Evolutionary conservation across 495 filamentous ascomycete species (phyloP).

Genomic region (Hamigera avellanea): DNA sequence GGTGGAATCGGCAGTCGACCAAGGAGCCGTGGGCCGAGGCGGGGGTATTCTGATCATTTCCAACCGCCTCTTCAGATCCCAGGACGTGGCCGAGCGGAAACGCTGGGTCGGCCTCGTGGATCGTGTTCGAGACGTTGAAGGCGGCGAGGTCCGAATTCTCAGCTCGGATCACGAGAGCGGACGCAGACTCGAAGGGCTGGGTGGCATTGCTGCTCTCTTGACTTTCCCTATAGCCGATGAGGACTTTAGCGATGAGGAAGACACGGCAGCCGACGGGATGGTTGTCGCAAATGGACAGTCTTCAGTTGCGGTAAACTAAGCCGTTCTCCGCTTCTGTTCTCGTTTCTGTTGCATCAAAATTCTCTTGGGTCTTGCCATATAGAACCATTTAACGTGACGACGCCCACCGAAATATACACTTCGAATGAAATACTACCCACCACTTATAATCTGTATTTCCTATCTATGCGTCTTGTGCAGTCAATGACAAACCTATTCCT

Average conservation of each 20-base stretch:
- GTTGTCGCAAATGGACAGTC: background rate
- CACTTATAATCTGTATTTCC: too few relatives aligned
- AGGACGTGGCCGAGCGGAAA: slow-evolving; percentile 69
- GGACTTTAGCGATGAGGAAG: slow-evolving; percentile 26
- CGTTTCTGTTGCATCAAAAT: background rate
- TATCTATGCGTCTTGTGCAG: too few relatives aligned
- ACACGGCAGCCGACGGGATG: background rate
- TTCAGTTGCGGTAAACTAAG: background rate
- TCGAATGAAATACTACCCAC: too few relatives aligned
- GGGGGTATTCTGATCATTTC: slow-evolving; percentile 77
- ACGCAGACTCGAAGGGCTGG: slow-evolving; percentile 68
- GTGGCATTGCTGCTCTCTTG: slow-evolving; percentile 79
- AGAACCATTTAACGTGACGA: too few relatives aligned
- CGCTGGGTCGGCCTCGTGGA: slow-evolving; percentile 82
- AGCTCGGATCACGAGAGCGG: slow-evolving; percentile 95
- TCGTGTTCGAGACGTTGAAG: slow-evolving; percentile 69
- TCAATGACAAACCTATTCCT: too few relatives aligned
- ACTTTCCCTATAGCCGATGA: slow-evolving; percentile 76
- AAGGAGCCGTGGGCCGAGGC: slow-evolving; percentile 80
- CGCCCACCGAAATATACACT: too few relatives aligned
- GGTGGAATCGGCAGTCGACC: slow-evolving; percentile 74
- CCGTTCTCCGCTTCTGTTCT: background rate
- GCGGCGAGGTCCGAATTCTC: slow-evolving; percentile 76
- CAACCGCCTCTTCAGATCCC: slow-evolving; percentile 72
- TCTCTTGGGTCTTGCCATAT: too few relatives aligned